Conservation (phyloP, 23 red algal genomes). For the Agarophyton chilense region DNA sequence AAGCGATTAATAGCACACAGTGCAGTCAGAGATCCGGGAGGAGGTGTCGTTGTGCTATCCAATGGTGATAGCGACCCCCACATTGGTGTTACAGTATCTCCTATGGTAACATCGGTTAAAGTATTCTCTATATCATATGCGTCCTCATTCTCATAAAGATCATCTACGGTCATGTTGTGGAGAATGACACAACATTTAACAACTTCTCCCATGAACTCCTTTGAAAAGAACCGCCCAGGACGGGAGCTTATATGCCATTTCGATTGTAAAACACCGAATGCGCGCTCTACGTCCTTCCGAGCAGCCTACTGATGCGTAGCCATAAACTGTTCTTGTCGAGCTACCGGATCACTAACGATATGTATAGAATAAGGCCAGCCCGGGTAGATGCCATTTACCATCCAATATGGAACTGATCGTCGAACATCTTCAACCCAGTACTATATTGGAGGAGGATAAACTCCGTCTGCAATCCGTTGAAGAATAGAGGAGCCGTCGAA, state of each 20-base stretch:
- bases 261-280: conserved; percentile 36
- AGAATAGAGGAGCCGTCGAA: conserved; percentile 10
- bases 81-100: no score
- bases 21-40: no score
- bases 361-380: conserved; percentile 11
- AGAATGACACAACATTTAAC: conserved; percentile 11
- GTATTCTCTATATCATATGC: no score
- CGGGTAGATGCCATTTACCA: conserved; percentile 39
- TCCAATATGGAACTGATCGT: conserved; percentile 18
- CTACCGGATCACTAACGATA: neutral
- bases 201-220: conserved; percentile 8
- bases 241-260: conserved; percentile 13
- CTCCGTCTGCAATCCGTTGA: neutral
- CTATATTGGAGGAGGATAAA: neutral
- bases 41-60: no score
- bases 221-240: conserved; percentile 1
- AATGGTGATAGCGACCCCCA: no score
- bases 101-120: no score
- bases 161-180: conserved; percentile 37
- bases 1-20: no score
- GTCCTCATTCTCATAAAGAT: neutral
- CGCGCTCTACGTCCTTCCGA: conserved; percentile 50
- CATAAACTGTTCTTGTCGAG: neutral
- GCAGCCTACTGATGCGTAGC: conserved; percentile 10
- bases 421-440: conserved; percentile 1